A percentile compares a stretch with the other conserved stretches of the same genome.
Evolutionary conservation across 176 grass and related monocot species (phyloP).

Genomic region (Cocos nucifera): DNA sequence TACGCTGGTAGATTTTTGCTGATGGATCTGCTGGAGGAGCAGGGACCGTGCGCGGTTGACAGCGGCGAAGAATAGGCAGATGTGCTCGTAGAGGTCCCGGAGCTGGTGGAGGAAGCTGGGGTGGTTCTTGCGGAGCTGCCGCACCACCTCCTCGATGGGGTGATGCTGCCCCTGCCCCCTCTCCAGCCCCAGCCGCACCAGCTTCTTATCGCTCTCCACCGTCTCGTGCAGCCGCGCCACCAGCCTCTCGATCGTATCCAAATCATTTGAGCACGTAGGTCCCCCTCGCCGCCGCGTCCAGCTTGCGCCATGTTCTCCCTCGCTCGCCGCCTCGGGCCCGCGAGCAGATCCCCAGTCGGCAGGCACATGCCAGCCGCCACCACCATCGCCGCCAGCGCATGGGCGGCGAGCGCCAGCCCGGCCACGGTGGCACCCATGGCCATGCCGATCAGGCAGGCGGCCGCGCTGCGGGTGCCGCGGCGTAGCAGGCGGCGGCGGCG

Average conservation of each 20-base stretch:
- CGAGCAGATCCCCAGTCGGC: constrained; percentile 14
- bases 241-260: constrained; percentile 69
- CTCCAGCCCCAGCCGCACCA: constrained; percentile 63
- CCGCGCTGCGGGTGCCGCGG: constrained; percentile 30
- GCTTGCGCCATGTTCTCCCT: constrained; percentile 54
- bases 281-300: constrained; percentile 63
- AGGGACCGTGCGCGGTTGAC: constrained; percentile 75
- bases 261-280: constrained; percentile 72
- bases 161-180: constrained; percentile 59
- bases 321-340: constrained; percentile 28
- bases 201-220: constrained; percentile 69
- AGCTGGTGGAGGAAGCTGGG: constrained; percentile 64
- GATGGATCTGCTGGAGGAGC: constrained; percentile 48
- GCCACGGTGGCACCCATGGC: constrained; percentile 33
- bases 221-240: constrained; percentile 60
- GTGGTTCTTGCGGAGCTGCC: constrained; percentile 63
- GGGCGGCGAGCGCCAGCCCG: constrained; percentile 48
- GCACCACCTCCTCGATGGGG: constrained; percentile 70
- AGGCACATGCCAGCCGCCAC: constrained; percentile 18
- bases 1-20: too few relatives aligned
- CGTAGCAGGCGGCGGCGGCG: constrained; percentile 8
- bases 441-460: constrained; percentile 49
- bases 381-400: constrained; percentile 27
- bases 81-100: constrained; percentile 69
- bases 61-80: constrained; percentile 70